Conservation (phyloP, 169 alveolate genomes). For the Plasmodium malariae region DNA sequence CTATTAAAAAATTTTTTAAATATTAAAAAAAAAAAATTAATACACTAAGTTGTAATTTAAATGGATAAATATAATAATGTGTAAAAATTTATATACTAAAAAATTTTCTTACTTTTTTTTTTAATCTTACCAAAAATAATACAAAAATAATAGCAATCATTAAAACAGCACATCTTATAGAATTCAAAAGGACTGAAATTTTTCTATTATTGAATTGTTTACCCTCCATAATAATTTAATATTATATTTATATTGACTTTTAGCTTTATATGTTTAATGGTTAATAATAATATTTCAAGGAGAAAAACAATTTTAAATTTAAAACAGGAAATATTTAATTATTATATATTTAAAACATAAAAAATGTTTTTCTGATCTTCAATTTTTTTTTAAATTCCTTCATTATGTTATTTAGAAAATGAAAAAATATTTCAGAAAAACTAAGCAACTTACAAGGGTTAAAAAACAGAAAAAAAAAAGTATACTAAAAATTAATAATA, state of each 20-base stretch:
- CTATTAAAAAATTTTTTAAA: too few species aligned
- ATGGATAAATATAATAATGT: background rate
- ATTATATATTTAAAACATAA: too few species aligned
- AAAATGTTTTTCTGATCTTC: too few species aligned
- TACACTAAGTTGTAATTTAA: background rate
- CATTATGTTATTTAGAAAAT: background rate
- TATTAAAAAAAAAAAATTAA: too few species aligned
- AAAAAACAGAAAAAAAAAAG: background rate
- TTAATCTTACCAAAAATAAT: background rate
- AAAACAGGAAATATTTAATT: background rate
- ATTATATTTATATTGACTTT: background rate
- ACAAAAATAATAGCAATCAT: background rate
- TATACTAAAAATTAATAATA: background rate
- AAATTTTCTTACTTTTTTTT: too few species aligned
- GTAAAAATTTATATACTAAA: too few species aligned
- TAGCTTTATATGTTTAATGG: background rate
- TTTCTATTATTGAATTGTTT: background rate
- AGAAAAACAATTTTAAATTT: too few species aligned
- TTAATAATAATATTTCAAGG: background rate
- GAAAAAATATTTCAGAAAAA: too few species aligned
- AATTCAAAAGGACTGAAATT: background rate
- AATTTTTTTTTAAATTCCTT: background rate
- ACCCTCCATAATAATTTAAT: background rate
- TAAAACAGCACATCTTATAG: background rate
- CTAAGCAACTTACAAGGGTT: too few species aligned